A percentile compares a stretch with the other conserved stretches of the same genome.
These are phyloP conservation scores for Rhodofomes roseus DNA, from an alignment of 1,284 basidiomycete genomes.

Conservation along the genomic window DNA sequence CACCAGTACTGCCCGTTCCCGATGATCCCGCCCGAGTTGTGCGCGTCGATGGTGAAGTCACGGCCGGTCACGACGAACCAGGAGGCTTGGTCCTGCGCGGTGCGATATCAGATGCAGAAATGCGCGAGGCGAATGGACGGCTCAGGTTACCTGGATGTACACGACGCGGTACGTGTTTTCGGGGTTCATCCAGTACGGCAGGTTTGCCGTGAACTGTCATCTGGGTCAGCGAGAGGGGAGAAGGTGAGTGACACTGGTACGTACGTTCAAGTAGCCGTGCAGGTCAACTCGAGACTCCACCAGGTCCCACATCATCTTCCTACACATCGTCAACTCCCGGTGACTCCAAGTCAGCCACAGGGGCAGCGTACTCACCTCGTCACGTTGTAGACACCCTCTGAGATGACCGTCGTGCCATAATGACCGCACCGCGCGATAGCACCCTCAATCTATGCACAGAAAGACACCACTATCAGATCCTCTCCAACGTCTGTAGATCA, in stretches of 20 bases:
- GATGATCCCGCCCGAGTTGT: slow-evolving; percentile 56
- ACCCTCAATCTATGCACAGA: slow-evolving; percentile 36
- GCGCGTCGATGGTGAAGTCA: slow-evolving; percentile 57
- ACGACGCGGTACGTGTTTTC: slow-evolving; percentile 58
- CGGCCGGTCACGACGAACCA: slow-evolving; percentile 62
- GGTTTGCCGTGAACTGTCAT: slow-evolving; percentile 49
- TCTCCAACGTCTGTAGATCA: neutral
- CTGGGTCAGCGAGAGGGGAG: neutral
- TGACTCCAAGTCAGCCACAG: slow-evolving; percentile 6
- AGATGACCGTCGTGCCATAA: slow-evolving; percentile 44
- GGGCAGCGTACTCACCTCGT: slow-evolving; percentile 36
- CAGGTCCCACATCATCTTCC: slow-evolving; percentile 62
- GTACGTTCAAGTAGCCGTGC: slow-evolving; percentile 50
- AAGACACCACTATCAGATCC: neutral
- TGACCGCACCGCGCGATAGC: slow-evolving; percentile 53
- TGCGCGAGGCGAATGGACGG: too few species aligned
- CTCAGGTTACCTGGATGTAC: slow-evolving; percentile 59
- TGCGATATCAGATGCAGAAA: neutral
- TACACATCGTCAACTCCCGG: slow-evolving; percentile 18
- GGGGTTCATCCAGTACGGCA: slow-evolving; percentile 56
- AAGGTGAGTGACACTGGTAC: slow-evolving; percentile 5
- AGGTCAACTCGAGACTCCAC: slow-evolving; percentile 49
- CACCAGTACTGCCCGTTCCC: slow-evolving; percentile 63
- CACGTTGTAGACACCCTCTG: slow-evolving; percentile 46
- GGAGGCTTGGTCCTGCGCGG: slow-evolving; percentile 50